phyloP scores from a whole-genome alignment of 225 moss, liverwort and hornwort species.

The Anthoceros angustus region DNA sequence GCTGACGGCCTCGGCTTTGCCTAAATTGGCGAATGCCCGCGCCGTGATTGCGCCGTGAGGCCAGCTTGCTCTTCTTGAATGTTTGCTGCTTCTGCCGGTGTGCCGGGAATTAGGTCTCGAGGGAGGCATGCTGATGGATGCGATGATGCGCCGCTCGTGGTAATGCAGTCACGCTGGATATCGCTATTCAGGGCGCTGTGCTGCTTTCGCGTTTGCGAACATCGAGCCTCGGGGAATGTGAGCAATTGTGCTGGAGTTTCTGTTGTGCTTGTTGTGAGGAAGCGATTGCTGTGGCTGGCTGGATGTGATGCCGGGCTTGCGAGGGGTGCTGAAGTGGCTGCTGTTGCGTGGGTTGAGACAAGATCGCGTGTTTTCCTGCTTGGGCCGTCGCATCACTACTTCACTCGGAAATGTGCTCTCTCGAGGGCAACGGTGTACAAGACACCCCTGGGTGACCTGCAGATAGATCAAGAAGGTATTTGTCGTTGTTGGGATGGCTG shows the following conservation, averaged over 20 bases:
- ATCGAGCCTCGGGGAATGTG: conserved; percentile 72
- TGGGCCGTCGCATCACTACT: conserved; percentile 86
- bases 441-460: conserved; percentile 80
- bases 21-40: conserved; percentile 55
- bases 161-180: conserved; percentile 79
- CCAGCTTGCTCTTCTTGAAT: background rate
- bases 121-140: background rate
- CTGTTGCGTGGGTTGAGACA: conserved; percentile 13
- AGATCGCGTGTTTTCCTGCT: conserved; percentile 84
- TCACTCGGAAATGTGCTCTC: conserved; percentile 68
- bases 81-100: background rate
- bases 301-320: background rate
- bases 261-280: background rate
- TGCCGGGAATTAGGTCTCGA: background rate
- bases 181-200: conserved; percentile 86
- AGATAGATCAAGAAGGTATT: conserved; percentile 74
- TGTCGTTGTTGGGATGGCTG: background rate
- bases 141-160: background rate
- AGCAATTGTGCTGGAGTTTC: conserved; percentile 12
- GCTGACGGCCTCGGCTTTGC: conserved; percentile 47
- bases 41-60: conserved; percentile 85
- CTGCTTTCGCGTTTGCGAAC: conserved; percentile 83
- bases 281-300: background rate
- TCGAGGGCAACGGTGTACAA: conserved; percentile 66
- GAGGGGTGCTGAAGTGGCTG: background rate